Base-by-base conservation (phyloP, 1,284 basidiomycete genomes). In the Irpex sp. region DNA sequence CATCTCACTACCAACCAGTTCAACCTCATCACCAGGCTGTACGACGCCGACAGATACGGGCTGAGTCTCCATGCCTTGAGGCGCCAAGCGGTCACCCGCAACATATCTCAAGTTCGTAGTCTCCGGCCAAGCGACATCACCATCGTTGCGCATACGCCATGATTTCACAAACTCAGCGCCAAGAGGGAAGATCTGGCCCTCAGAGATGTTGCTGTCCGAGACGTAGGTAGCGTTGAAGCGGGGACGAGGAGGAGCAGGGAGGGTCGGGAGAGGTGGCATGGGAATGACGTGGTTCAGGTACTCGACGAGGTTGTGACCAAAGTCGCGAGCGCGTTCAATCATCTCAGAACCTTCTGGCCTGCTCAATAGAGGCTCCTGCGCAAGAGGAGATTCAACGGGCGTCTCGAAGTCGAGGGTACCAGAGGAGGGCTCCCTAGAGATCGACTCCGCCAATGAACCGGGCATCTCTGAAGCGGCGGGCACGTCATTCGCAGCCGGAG, bases 151-250 rank as follows among this genome's bases (percentile, higher is more conserved):
- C 77, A 94, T 80, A 60, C 79, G 78, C 91, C 91, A 94, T 21
- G 83, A 83, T 74, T 94, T 93, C 58, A 91, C 82, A 68, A 94
- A 94, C 71, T 90, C 89, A 0, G 90, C 90, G 49, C 91, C 91
- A 5, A 90, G 86, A 51, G 90, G 88, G 68, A 94, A 88, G 42
- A 85, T 74, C 67, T 91, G 88, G 1, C 91, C 91, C 67, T 90
- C 88, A 8, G 82, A 77, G 55, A 91, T 85, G 56, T 88, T 92
- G 52, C 85, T 78, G 68, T 93, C 87, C 47, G 77, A 78, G 6
- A 93, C 67, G 64, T 88, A 88, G 5, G 73, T 74, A 3, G 89
- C 88, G 62, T 18, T 35, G 28, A 19, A 59, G 54, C 23, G 56
- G 0, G 39, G 47, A 12, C 51, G 35, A 16, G 61, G 21, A 8